phyloP scores from a whole-genome alignment of 2,329 filamentous ascomycete species.

The Fusarium transvaalense region DNA sequence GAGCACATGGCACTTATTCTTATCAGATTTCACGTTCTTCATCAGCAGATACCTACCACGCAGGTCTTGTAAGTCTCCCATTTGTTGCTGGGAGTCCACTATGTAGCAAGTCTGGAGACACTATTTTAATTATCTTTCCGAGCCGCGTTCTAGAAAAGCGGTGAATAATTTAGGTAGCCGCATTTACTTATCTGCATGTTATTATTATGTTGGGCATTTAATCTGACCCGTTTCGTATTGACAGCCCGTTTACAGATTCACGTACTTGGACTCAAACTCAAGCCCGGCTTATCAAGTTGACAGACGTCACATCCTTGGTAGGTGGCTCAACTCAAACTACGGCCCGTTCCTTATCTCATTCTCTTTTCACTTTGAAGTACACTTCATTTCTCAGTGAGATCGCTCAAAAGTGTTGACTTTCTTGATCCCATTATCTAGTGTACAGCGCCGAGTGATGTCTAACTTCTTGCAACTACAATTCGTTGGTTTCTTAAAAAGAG shows the following conservation, averaged over 20 bases:
- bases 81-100: constrained; percentile 29
- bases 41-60: constrained; percentile 17
- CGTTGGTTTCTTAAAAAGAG: constrained; percentile 23
- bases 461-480: constrained; percentile 33
- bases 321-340: constrained; percentile 3
- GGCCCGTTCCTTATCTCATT: constrained; percentile 20
- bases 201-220: constrained; percentile 7
- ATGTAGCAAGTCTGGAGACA: constrained; percentile 25
- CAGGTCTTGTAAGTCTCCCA: constrained; percentile 19
- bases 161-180: constrained; percentile 33
- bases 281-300: background rate
- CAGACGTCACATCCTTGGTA: background rate
- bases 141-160: constrained; percentile 42
- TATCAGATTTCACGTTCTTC: constrained; percentile 18
- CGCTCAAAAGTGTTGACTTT: constrained; percentile 41
- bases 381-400: constrained; percentile 23
- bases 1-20: constrained; percentile 34
- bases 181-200: constrained; percentile 13
- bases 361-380: constrained; percentile 20
- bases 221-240: constrained; percentile 11
- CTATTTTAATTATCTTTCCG: constrained; percentile 9
- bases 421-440: constrained; percentile 49
- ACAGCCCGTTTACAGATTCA: background rate
- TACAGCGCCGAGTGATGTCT: constrained; percentile 48
- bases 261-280: background rate